A percentile compares a stretch with the other conserved stretches of the same genome.
These are phyloP conservation scores for Coccomyxa subellipsoidea DNA, from an alignment of 163 green algal species.

Conservation along the genomic window DNA sequence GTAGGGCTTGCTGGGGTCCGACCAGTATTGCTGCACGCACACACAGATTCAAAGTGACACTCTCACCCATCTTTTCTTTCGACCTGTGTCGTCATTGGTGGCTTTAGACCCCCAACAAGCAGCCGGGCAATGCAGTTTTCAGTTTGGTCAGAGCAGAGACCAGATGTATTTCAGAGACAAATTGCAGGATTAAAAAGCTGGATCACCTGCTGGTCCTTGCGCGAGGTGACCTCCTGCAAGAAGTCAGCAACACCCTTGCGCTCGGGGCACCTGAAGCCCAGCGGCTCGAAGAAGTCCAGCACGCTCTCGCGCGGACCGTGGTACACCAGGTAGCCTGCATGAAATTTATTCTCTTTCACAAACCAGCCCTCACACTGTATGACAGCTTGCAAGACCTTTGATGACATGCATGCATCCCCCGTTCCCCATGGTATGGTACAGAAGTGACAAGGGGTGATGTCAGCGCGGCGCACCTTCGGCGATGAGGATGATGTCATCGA, in stretches of 20 bases:
- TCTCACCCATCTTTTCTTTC: no score
- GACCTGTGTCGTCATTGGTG: no score
- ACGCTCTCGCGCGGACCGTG: constrained; percentile 43
- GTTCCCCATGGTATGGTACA: background rate
- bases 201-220: constrained; percentile 25
- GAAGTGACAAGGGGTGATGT: background rate
- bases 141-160: no score
- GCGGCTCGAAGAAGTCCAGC: constrained; percentile 41
- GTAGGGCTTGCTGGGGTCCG: constrained; percentile 12
- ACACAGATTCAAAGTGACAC: no score
- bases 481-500: constrained; percentile 77
- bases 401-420: no score
- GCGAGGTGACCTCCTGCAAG: constrained; percentile 48
- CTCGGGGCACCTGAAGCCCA: constrained; percentile 42
- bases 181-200: no score
- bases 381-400: no score
- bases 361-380: no score
- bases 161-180: no score
- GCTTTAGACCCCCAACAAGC: no score
- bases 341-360: no score
- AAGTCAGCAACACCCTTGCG: constrained; percentile 50
- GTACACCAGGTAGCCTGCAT: constrained; percentile 37
- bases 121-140: no score
- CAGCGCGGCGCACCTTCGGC: constrained; percentile 35
- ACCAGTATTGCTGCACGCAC: constrained; percentile 46